A percentile compares a stretch with the other conserved stretches of the same genome.
Evolutionary conservation across 805 yeast genomes (phyloP).

Genomic region (Metschnikowia anglica): DNA sequence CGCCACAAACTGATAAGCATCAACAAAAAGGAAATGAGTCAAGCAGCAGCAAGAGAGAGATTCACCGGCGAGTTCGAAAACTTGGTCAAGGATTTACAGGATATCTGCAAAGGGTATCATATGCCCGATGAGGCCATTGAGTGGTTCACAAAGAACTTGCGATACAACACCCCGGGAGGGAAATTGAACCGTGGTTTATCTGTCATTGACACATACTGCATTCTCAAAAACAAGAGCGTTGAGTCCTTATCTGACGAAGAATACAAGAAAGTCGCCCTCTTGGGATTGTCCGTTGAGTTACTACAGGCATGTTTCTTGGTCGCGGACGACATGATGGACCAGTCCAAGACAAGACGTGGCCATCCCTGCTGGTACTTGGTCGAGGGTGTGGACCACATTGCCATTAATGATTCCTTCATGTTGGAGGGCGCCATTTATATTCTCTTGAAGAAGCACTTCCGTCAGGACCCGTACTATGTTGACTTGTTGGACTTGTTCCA

Average conservation of each 20-base stretch:
- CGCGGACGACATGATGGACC: constrained; percentile 98
- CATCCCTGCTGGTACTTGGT: constrained; percentile 96
- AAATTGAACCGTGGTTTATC: constrained; percentile 95
- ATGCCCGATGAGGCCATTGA: constrained; percentile 83
- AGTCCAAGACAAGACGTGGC: constrained; percentile 94
- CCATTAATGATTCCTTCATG: constrained; percentile 97
- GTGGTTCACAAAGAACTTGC: constrained; percentile 74
- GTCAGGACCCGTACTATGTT: constrained; percentile 74
- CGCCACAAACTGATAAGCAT: not conserved
- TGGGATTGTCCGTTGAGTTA: constrained; percentile 95
- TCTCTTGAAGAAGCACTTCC: constrained; percentile 85
- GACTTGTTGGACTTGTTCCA: constrained; percentile 93
- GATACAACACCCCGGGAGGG: constrained; percentile 94
- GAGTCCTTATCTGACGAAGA: constrained; percentile 60
- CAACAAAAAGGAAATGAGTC: constrained; percentile 23
- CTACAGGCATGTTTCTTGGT: constrained; percentile 95
- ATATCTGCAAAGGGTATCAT: constrained; percentile 61
- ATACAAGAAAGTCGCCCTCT: constrained; percentile 78
- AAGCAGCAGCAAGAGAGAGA: constrained; percentile 46
- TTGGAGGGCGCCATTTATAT: constrained; percentile 92
- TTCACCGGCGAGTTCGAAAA: constrained; percentile 71
- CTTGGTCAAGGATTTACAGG: constrained; percentile 71
- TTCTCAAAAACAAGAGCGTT: constrained; percentile 63
- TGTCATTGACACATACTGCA: constrained; percentile 87
- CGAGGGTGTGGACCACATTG: constrained; percentile 82